Conservation (phyloP, 2,329 filamentous ascomycete genomes). For the Monilinia fructigena region DNA sequence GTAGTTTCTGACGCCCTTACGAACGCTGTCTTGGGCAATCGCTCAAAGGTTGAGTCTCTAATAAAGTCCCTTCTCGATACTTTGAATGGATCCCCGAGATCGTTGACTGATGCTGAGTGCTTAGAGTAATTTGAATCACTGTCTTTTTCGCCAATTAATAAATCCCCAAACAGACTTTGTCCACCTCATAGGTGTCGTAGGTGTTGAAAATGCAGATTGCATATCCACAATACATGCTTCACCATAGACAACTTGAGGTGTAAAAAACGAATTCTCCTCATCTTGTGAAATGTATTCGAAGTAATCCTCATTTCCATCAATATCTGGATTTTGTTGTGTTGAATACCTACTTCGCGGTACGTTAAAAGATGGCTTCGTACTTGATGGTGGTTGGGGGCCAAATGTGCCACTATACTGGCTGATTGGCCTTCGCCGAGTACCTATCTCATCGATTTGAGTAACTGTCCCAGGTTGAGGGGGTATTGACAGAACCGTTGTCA, state of each 20-base stretch:
- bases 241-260: constrained; percentile 32
- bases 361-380: background rate
- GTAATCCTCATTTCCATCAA: constrained; percentile 25
- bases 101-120: constrained; percentile 26
- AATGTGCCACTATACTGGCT: constrained; percentile 21
- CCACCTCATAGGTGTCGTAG: constrained; percentile 25
- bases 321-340: constrained; percentile 4
- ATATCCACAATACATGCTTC: constrained; percentile 38
- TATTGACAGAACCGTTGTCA: constrained; percentile 30
- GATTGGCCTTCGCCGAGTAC: background rate
- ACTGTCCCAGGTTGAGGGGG: constrained; percentile 16
- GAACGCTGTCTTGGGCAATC: constrained; percentile 36
- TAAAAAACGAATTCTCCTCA: constrained; percentile 21
- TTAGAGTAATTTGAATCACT: constrained; percentile 21
- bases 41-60: constrained; percentile 24
- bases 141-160: background rate
- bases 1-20: constrained; percentile 38
- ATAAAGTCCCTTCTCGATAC: background rate
- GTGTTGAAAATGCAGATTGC: constrained; percentile 27
- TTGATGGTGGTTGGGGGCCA: constrained; percentile 10
- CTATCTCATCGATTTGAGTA: background rate
- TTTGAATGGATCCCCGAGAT: constrained; percentile 20
- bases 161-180: constrained; percentile 30
- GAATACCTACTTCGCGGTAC: constrained; percentile 15
- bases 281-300: constrained; percentile 25